Percentiles rank a stretch among this genome's conserved stretches.
phyloP scores from a whole-genome alignment of 2,329 filamentous ascomycete species.

The Calonectria leucothoes region DNA sequence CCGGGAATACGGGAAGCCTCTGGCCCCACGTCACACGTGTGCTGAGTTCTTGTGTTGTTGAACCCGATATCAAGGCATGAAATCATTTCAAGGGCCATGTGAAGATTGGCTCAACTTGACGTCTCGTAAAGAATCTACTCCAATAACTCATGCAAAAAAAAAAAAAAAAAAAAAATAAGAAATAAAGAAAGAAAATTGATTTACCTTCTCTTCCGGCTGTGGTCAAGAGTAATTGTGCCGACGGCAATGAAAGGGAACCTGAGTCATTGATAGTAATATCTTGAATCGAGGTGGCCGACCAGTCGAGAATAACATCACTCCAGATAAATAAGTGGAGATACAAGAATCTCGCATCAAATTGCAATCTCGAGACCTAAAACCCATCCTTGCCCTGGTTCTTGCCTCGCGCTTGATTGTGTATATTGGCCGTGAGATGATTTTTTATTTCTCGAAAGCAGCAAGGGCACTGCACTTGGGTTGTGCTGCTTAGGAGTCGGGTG shows the following conservation, averaged over 20 bases:
- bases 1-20: not conserved
- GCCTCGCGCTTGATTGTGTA: not conserved
- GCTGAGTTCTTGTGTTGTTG: not conserved
- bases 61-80: not conserved
- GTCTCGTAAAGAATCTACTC: no score
- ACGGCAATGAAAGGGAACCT: not conserved
- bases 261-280: not conserved
- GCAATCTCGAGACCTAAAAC: not conserved
- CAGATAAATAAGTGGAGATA: not conserved
- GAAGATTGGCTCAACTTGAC: not conserved
- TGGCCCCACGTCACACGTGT: not conserved
- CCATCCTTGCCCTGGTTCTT: not conserved
- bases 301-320: not conserved
- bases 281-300: no score
- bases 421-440: not conserved
- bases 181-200: not conserved
- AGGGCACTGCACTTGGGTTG: not conserved
- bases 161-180: no score
- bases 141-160: no score
- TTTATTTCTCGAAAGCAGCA: not conserved
- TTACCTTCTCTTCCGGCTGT: no score
- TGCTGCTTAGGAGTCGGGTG: not conserved
- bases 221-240: not conserved
- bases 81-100: not conserved
- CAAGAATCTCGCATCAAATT: not conserved